Evolutionary conservation across 2,329 filamentous ascomycete genomes (phyloP).

Genomic region (Exophiala viscosa): DNA sequence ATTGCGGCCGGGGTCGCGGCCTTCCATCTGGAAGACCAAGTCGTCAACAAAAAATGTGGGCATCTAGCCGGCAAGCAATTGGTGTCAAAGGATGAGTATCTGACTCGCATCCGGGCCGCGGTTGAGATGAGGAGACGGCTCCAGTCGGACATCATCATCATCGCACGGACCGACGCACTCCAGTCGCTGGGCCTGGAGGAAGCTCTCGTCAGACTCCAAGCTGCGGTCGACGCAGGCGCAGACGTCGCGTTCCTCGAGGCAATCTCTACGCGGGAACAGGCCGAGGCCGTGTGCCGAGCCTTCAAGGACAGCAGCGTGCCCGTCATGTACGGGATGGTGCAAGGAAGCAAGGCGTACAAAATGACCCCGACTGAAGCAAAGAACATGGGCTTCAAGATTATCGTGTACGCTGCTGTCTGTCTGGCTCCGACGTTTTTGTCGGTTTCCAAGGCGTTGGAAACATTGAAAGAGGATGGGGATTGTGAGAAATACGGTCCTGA

Average conservation of each 20-base stretch:
- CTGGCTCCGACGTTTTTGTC: slow-evolving; percentile 38
- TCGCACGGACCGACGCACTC: slow-evolving; percentile 40
- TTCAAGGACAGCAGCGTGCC: slow-evolving; percentile 35
- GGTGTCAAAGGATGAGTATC: slow-evolving; percentile 34
- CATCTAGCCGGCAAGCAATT: slow-evolving; percentile 40
- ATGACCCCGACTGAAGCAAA: slow-evolving; percentile 37
- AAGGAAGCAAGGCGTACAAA: slow-evolving; percentile 39
- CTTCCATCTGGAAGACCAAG: slow-evolving; percentile 55
- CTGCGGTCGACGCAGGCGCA: slow-evolving; percentile 38
- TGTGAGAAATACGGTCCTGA: slow-evolving; percentile 32
- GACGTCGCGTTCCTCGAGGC: slow-evolving; percentile 41
- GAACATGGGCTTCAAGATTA: slow-evolving; percentile 41
- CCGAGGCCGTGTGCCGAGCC: slow-evolving; percentile 32
- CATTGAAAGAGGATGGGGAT: slow-evolving; percentile 36
- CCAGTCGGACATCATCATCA: slow-evolving; percentile 39
- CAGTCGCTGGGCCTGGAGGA: slow-evolving; percentile 37
- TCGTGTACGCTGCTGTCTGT: slow-evolving; percentile 42
- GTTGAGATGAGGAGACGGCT: slow-evolving; percentile 36
- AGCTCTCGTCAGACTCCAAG: slow-evolving; percentile 34
- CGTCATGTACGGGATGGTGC: slow-evolving; percentile 44
- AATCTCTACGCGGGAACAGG: slow-evolving; percentile 37
- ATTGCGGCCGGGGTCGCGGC: slow-evolving; percentile 52
- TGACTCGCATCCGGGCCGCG: slow-evolving; percentile 38
- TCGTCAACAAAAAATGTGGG: slow-evolving; percentile 39
- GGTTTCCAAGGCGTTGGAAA: slow-evolving; percentile 37